Evolutionary conservation across 2,329 filamentous ascomycete species (phyloP), one percentile per base, ranked within the genome.

Genomic region (Hymenoscyphus fraxineus): DNA sequence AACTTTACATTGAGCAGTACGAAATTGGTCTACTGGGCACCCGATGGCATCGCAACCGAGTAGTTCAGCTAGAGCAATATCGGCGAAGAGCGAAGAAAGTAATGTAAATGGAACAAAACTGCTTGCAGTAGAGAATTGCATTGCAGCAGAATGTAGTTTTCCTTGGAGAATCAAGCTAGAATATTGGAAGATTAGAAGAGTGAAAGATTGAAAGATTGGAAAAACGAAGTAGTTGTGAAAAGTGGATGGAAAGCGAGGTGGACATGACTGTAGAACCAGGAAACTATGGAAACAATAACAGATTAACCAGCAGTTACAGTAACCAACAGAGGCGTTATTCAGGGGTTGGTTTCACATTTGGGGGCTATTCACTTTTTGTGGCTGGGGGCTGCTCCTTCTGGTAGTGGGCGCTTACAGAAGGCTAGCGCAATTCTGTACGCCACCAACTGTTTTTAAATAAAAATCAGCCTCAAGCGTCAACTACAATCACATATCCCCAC

Each of bases 1-100:
- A 57, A 57, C 55, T 38, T 57, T 57, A 38, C 55, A 57, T 57
- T 57, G 55, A 16, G 55, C 55, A 1, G 32, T 57, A 16, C 55
- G 55, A 38, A 16, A 57, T 22, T 57, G 9, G 22, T 57, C 55
- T 38, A 57, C 27, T 16, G 55, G 55, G 16, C 55, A 57, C 16
- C 55, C 55, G n/a, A 57, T 19, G 5, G 55, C 55, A 38, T 57
- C 55, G 32, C 55, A 57, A 19, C 55, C 55, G 13, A 57, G 27
- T 32, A 57, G 22, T n/a, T 57, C 55, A 10, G 55, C 27, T 27
- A 32, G 16, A n/a, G 55, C 32, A 32, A 5, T 13, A 32, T 35
- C 16, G 55, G 22, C 32, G 27, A 57, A 57, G 9, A 57, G 32
- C 55, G 32, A 57, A 19, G 55, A 27, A 31, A 57, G 7, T 38